Conservation (phyloP, 345 rosid genomes). For the Excoecaria agallocha region DNA sequence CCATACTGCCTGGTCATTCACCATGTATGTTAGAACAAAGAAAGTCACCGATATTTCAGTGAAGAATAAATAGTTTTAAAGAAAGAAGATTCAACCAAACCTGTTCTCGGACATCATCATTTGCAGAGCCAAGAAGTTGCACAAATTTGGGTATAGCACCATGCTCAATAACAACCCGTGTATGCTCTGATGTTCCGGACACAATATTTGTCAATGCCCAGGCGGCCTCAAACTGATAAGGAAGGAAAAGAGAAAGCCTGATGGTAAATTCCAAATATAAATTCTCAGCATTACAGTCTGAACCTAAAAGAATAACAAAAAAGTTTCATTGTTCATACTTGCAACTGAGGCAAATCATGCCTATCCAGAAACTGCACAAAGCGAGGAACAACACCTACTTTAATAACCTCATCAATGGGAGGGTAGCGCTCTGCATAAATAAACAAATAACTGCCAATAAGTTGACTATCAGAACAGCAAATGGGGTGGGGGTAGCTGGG, state of each 20-base stretch:
- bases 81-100: slow-evolving; percentile 28
- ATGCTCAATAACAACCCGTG: slow-evolving; percentile 71
- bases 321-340: slow-evolving; percentile 35
- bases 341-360: slow-evolving; percentile 71
- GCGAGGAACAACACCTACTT: slow-evolving; percentile 70
- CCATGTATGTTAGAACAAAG: background rate
- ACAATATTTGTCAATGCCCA: slow-evolving; percentile 94
- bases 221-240: slow-evolving; percentile 77
- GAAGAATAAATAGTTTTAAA: background rate
- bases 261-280: slow-evolving; percentile 3
- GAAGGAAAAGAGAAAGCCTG: slow-evolving; percentile 17
- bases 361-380: slow-evolving; percentile 81
- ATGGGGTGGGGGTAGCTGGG: too few relatives aligned
- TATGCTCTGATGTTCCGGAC: slow-evolving; percentile 84
- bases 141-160: slow-evolving; percentile 84
- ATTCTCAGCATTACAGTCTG: background rate
- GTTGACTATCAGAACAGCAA: background rate
- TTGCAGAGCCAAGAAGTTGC: slow-evolving; percentile 71
- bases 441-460: too few relatives aligned
- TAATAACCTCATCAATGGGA: slow-evolving; percentile 85
- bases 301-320: background rate
- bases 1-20: slow-evolving; percentile 50
- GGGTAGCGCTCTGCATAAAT: slow-evolving; percentile 50
- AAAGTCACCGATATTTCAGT: background rate
- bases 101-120: slow-evolving; percentile 89